These are phyloP conservation scores for Rhizopogon roseolus DNA, from an alignment of 768 basidiomycete genomes.

Conservation along the genomic window DNA sequence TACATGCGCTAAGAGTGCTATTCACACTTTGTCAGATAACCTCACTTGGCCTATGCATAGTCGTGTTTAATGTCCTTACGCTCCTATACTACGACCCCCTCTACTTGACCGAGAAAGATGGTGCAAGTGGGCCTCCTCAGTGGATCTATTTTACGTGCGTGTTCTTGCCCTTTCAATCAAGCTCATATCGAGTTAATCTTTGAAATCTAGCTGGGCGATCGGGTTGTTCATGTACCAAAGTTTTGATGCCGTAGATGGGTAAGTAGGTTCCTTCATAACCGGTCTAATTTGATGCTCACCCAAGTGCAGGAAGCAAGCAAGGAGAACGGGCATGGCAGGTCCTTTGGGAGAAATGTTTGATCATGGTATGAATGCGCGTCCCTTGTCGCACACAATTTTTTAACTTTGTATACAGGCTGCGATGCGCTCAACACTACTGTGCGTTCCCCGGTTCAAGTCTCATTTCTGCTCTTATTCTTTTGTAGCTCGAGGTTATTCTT, in stretches of 20 bases:
- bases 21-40: slow-evolving; percentile 68
- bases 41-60: slow-evolving; percentile 74
- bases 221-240: slow-evolving; percentile 92
- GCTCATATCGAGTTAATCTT: neutral
- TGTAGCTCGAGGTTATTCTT: slow-evolving; percentile 82
- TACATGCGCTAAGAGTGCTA: neutral
- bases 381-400: neutral
- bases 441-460: slow-evolving; percentile 8
- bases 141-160: slow-evolving; percentile 92
- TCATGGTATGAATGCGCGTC: slow-evolving; percentile 56
- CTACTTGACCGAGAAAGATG: slow-evolving; percentile 66
- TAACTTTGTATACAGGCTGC: slow-evolving; percentile 48
- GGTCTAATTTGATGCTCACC: slow-evolving; percentile 11
- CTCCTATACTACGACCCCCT: slow-evolving; percentile 80
- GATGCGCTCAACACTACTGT: slow-evolving; percentile 96
- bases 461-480: neutral
- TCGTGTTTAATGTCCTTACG: slow-evolving; percentile 80
- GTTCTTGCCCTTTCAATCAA: neutral
- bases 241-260: slow-evolving; percentile 89
- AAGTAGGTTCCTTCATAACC: slow-evolving; percentile 17
- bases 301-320: slow-evolving; percentile 77
- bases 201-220: slow-evolving; percentile 62
- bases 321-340: slow-evolving; percentile 95
- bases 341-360: slow-evolving; percentile 98
- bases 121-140: slow-evolving; percentile 56